Base-by-base conservation (phyloP, 164 flowering plant species). In the Piper betle region DNA sequence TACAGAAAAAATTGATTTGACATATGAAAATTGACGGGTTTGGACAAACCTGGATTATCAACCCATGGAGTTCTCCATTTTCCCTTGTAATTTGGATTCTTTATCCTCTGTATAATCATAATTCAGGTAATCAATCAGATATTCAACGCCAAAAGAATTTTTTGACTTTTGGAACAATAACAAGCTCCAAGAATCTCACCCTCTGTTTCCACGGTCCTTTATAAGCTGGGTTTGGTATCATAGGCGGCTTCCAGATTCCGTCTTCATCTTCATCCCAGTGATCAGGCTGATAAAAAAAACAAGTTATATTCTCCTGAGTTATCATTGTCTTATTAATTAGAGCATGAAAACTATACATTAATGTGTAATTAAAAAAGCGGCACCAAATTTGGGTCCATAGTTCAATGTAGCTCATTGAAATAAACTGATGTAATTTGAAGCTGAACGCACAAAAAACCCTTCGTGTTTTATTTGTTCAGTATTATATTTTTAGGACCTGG, bases 171-270 rank as follows among this genome's bases (percentile, higher is more conserved):
- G 37, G 17, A 60, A 43, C 18, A 16, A 39, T 50, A 50, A 19
- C 50, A 20, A 61, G 43, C 25, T 7, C 7, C 46, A 19, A 39
- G 9, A 8, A 13, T 58, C 74, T 39, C n/a, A 87, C 98, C 94
- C 83, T 92, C 15, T 71, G 85, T 76, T 86, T 92, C 97, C 98
- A 92, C 58, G 96, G 91, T 50, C 98, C 98, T 77, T 82, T 89
- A 76, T 83, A 89, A 50, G 84, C 88, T 11, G 97, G 96, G 68
- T 89, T 92, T 65, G 96, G 96, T 62, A 92, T 65, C 72, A 75
- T 92, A 39, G 89, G 91, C 8, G 81, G 64, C 62, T 56, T 84
- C 98, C 98, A 92, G 38, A 83, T 50, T 17, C 98, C 98, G 73
- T 92, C 85, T 55, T 92, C 98, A 5, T 89, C 96, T 18, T 92